Evolutionary conservation across 2,329 filamentous ascomycete species (phyloP).

Genomic region (Clonostachys rhizophaga): DNA sequence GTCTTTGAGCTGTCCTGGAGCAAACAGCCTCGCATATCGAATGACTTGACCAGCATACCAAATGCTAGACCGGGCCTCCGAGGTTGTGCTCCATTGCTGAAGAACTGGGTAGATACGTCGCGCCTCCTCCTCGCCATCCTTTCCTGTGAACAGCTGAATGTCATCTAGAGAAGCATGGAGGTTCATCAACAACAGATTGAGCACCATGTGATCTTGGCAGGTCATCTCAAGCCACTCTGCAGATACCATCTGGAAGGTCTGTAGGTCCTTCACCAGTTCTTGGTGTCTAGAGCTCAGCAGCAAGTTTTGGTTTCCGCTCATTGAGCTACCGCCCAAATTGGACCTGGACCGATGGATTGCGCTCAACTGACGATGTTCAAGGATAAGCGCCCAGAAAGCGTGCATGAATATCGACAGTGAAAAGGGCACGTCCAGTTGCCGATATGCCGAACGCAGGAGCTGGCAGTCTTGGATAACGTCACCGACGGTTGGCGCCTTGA

Average conservation of each 20-base stretch:
- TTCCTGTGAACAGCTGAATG: conserved; percentile 62
- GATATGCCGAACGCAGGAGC: conserved; percentile 40
- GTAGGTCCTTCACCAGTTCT: conserved; percentile 56
- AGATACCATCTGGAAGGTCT: conserved; percentile 37
- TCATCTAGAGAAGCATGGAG: conserved; percentile 61
- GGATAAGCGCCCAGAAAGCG: conserved; percentile 60
- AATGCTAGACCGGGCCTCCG: conserved; percentile 52
- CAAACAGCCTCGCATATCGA: conserved; percentile 51
- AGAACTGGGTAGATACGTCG: conserved; percentile 52
- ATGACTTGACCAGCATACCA: conserved; percentile 68
- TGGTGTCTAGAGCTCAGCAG: conserved; percentile 52
- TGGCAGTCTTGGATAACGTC: conserved; percentile 54
- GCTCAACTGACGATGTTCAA: conserved; percentile 60
- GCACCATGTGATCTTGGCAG: conserved; percentile 38
- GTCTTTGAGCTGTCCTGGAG: conserved; percentile 50
- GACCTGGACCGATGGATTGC: conserved; percentile 41
- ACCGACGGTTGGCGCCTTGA: conserved; percentile 43
- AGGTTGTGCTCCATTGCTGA: conserved; percentile 52
- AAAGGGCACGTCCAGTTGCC: conserved; percentile 49
- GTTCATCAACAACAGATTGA: conserved; percentile 56
- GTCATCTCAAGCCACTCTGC: conserved; percentile 36
- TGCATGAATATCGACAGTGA: conserved; percentile 58
- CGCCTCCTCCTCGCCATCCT: conserved; percentile 63
- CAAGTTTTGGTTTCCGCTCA: conserved; percentile 31
- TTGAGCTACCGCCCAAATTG: conserved; percentile 28